Evolutionary conservation across 2,329 filamentous ascomycete genomes (phyloP).

Genomic region (Podosphaera aphanis): DNA sequence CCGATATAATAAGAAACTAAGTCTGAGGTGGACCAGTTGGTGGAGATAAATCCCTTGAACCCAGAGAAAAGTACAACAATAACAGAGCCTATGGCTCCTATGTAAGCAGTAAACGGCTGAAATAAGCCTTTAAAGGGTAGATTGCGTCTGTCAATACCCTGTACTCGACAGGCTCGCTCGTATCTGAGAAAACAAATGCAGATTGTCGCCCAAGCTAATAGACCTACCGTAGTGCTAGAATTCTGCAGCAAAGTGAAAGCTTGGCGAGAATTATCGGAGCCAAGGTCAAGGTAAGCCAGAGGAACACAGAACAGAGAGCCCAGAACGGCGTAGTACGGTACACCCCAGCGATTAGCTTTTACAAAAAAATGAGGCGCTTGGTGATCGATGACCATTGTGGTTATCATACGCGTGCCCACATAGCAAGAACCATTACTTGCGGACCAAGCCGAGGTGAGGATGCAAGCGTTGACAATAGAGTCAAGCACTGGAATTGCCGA

Average conservation of each 20-base stretch:
- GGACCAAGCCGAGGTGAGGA: conserved; percentile 36
- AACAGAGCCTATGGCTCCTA: neutral
- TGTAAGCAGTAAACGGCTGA: conserved; percentile 44
- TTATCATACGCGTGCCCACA: conserved; percentile 14
- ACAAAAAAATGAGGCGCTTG: conserved; percentile 38
- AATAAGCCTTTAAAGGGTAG: conserved; percentile 47
- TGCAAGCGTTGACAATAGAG: conserved; percentile 49
- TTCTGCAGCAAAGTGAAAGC: conserved; percentile 22
- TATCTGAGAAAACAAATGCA: conserved; percentile 51
- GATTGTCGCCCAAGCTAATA: conserved; percentile 50
- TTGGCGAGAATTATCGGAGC: conserved; percentile 24
- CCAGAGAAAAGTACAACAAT: neutral
- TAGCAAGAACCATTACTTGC: conserved; percentile 14
- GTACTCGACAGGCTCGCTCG: conserved; percentile 41
- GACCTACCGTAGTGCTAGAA: conserved; percentile 47
- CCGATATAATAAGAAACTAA: neutral
- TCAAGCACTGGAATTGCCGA: conserved; percentile 39
- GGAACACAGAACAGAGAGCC: conserved; percentile 44
- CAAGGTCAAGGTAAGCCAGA: conserved; percentile 42
- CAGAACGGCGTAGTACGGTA: conserved; percentile 47
- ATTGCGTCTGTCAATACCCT: conserved; percentile 41
- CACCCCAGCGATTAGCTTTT: conserved; percentile 36
- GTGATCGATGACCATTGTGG: conserved; percentile 32
- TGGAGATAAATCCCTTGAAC: neutral
- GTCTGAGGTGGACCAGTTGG: neutral